Evolutionary conservation across 371 early-diverging fungal species (phyloP), one percentile per base, ranked within the genome.

Genomic region (Actinomortierella ambigua): DNA sequence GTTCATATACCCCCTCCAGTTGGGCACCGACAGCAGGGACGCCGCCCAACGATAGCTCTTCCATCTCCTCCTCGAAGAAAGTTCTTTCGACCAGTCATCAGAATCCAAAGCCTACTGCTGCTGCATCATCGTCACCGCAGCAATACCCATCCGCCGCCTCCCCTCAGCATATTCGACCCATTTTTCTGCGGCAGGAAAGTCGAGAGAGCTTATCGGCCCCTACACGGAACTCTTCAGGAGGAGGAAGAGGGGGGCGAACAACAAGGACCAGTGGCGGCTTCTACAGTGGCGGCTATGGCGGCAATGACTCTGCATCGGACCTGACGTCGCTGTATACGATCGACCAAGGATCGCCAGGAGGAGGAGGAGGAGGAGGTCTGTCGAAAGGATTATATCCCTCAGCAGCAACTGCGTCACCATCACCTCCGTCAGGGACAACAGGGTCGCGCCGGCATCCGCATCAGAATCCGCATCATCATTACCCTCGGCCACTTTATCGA

Each of bases 281-380:
- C 50, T 61, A 15, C 55, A 47, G 40, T 39, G 43, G n/a, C 17
- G 6, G 55, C 11, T 28, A n/a, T 34, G n/a, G 52, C 29, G 29
- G 52, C 3, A 61, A 57, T 6, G 55, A 58, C 46, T 55, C 50
- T 17, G 27, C 53, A 13, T 65, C 71, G 8, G 63, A 66, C 18
- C 34, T 53, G 18, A 67, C 53, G 29, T 73, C 75, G 4, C 63
- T 73, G 22, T 66, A 73, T 14, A 63, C 67, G 2, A 57, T 73
- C 48, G 67, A 73, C 54, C 18, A 54, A 11, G 34, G 34, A 11
- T 34, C 34, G 11, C 34, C 34, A 6, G 34, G 34, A 6, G 34
- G 34, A 34, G 11, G 34, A 11, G 34, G 7, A 11, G 11, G 11
- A 4, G 34, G 34, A 11, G 34, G 34, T n/a, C n/a, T n/a, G n/a